A percentile compares a stretch with the other conserved stretches of the same genome.
phyloP scores from a whole-genome alignment of 2,329 filamentous ascomycete genomes.

The Chaetomium sp. region DNA sequence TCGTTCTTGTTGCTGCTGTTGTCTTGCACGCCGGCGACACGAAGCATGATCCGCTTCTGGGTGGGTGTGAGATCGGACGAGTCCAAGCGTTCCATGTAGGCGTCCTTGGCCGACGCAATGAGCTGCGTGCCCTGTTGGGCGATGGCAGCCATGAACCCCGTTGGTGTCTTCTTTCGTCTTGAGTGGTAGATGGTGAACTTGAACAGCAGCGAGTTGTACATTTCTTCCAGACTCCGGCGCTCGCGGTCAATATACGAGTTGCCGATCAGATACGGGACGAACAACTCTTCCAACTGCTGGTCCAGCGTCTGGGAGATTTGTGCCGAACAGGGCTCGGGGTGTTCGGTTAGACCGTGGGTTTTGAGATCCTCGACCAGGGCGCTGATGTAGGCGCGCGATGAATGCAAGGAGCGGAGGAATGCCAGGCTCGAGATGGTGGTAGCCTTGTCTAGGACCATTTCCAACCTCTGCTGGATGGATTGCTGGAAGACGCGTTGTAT shows the following conservation, averaged over 20 bases:
- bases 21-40: slow-evolving; percentile 81
- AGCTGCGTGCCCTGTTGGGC: slow-evolving; percentile 89
- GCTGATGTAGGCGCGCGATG: slow-evolving; percentile 86
- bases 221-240: slow-evolving; percentile 70
- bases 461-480: slow-evolving; percentile 92
- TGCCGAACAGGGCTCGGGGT: slow-evolving; percentile 86
- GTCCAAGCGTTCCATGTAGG: slow-evolving; percentile 85
- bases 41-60: slow-evolving; percentile 86
- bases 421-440: slow-evolving; percentile 88
- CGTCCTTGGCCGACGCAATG: slow-evolving; percentile 83
- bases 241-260: slow-evolving; percentile 73
- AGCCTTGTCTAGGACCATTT: slow-evolving; percentile 95
- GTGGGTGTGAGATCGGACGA: slow-evolving; percentile 85
- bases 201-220: slow-evolving; percentile 90
- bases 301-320: slow-evolving; percentile 77
- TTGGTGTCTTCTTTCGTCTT: slow-evolving; percentile 81
- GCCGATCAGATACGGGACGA: slow-evolving; percentile 68
- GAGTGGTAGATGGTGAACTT: slow-evolving; percentile 97
- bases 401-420: slow-evolving; percentile 87
- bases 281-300: slow-evolving; percentile 76
- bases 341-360: slow-evolving; percentile 88
- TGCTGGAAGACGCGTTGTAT: slow-evolving; percentile 96
- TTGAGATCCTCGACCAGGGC: slow-evolving; percentile 90
- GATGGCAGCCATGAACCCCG: slow-evolving; percentile 89
- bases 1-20: slow-evolving; percentile 77